Base-by-base conservation (phyloP, 2,329 filamentous ascomycete genomes). In the Ciborinia camelliae region DNA sequence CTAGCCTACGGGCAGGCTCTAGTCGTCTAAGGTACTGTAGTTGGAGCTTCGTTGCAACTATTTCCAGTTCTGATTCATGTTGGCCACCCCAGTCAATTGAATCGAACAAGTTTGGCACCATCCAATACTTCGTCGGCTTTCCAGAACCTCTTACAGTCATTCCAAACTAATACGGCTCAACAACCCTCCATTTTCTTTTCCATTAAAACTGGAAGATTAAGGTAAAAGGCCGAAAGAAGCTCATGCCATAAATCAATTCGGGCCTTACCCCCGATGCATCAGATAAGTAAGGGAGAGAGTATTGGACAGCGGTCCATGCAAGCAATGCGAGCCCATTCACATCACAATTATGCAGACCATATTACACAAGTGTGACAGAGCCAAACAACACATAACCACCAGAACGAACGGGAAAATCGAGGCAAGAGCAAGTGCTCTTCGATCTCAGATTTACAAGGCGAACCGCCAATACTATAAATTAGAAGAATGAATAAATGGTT, bases 191-290 rank as follows among this genome's bases (percentile, higher is more conserved):
- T 32, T n/a, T 57, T 58, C 18, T 20, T 47, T 47, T 23, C 39
- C 48, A 54, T 45, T 23, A 14, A 35, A 15, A 10, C 10, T 60
- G 18, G 10, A 15, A 58, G 39, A n/a, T n/a, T 51, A 58, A 28
- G 28, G 45, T 47, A 14, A 9, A 6, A 35, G 41, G n/a, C 20
- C 55, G 41, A 41, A 35, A 12, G 26, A 58, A 26, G 28, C 20
- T 58, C 20, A 45, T 62, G 50, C 12, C 60, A 54, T 62, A 28
- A 43, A 55, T 63, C 50, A 35, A 55, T 63, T 63, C 60, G 60
- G 60, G n/a, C 50, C 60, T 55, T 45, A n/a, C 9, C 60, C 30
- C 50, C 60, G 60, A 63, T 47, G 51, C 60, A 35, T 43, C 18
- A 53, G 51, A 63, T 45, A 45, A 58, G 55, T 58, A 32, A 47